A percentile compares a stretch with the other conserved stretches of the same genome.
These are phyloP conservation scores for Trichoderma asperellum DNA, from an alignment of 2,329 filamentous ascomycete genomes.

Conservation along the genomic window DNA sequence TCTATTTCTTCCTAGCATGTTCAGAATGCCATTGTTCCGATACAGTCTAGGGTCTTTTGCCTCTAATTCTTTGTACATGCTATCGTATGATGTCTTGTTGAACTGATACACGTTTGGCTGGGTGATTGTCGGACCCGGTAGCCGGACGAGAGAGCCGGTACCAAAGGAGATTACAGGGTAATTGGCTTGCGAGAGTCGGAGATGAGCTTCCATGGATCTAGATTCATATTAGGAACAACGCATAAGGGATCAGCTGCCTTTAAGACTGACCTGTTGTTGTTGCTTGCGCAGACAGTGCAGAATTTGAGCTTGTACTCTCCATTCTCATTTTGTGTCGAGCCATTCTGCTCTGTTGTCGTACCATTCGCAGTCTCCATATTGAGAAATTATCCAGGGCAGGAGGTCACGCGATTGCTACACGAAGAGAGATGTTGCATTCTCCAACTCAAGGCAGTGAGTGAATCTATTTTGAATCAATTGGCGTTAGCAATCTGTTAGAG, in stretches of 20 bases:
- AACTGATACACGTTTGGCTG: slow-evolving; percentile 98
- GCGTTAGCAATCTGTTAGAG: slow-evolving; percentile 23
- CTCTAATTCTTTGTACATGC: slow-evolving; percentile 90
- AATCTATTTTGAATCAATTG: slow-evolving; percentile 1
- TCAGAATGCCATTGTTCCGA: slow-evolving; percentile 86
- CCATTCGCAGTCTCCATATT: slow-evolving; percentile 52
- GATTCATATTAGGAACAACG: slow-evolving; percentile 13
- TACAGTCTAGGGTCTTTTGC: slow-evolving; percentile 86
- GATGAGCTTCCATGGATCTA: slow-evolving; percentile 87
- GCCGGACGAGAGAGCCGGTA: slow-evolving; percentile 89
- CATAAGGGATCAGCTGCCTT: background rate
- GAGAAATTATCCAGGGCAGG: slow-evolving; percentile 27
- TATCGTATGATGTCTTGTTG: slow-evolving; percentile 93
- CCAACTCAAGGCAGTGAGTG: slow-evolving; percentile 21
- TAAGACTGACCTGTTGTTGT: slow-evolving; percentile 80
- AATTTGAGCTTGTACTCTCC: slow-evolving; percentile 88
- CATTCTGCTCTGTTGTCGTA: slow-evolving; percentile 45
- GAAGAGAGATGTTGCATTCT: slow-evolving; percentile 34
- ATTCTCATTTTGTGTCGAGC: slow-evolving; percentile 51
- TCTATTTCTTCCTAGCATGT: slow-evolving; percentile 93
- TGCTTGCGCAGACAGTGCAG: slow-evolving; percentile 98
- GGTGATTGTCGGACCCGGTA: slow-evolving; percentile 87
- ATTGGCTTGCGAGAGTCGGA: slow-evolving; percentile 80
- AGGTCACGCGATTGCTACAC: slow-evolving; percentile 16
- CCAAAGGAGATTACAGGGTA: slow-evolving; percentile 99